These are phyloP conservation scores for Trichoderma oligosporum DNA, from an alignment of 2,329 filamentous ascomycete species.

Conservation along the genomic window DNA sequence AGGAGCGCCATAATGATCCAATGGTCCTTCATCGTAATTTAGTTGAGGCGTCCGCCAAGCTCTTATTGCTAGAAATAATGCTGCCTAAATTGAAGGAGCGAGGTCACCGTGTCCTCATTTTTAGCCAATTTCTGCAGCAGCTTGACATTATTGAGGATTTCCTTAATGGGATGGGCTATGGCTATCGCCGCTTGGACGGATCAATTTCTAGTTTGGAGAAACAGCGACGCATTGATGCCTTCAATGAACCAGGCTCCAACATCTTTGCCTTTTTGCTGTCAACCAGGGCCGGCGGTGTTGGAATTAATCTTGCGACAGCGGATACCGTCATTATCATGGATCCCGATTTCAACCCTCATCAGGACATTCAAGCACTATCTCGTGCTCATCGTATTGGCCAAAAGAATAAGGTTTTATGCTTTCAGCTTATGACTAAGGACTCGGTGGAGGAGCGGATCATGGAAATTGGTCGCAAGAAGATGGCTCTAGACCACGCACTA, in stretches of 20 bases:
- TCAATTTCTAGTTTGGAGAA: slow-evolving; percentile 76
- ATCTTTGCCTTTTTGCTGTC: slow-evolving; percentile 91
- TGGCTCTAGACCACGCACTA: slow-evolving; percentile 90
- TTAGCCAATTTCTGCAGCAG: slow-evolving; percentile 90
- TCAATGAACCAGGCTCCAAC: slow-evolving; percentile 77
- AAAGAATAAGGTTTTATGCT: slow-evolving; percentile 91
- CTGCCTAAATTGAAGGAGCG: slow-evolving; percentile 80
- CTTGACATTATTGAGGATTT: slow-evolving; percentile 93
- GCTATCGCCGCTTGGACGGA: slow-evolving; percentile 83
- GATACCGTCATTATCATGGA: slow-evolving; percentile 98
- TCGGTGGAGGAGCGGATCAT: slow-evolving; percentile 94
- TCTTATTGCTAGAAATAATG: slow-evolving; percentile 78
- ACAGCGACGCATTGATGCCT: slow-evolving; percentile 90
- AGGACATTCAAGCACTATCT: slow-evolving; percentile 93
- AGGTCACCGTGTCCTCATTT: slow-evolving; percentile 88
- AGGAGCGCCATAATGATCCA: slow-evolving; percentile 67
- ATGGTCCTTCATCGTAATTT: slow-evolving; percentile 71
- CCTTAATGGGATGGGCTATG: slow-evolving; percentile 67
- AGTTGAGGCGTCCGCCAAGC: slow-evolving; percentile 85
- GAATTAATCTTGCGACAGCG: slow-evolving; percentile 94
- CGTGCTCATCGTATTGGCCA: slow-evolving; percentile 95
- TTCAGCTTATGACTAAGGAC: slow-evolving; percentile 85
- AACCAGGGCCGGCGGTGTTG: slow-evolving; percentile 90
- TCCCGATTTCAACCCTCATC: slow-evolving; percentile 95
- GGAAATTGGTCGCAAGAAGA: slow-evolving; percentile 91